Percentiles rank a stretch among this genome's conserved stretches.
These are phyloP conservation scores for Hygrophorus pudorinus DNA, from an alignment of 768 basidiomycete species.

Conservation along the genomic window DNA sequence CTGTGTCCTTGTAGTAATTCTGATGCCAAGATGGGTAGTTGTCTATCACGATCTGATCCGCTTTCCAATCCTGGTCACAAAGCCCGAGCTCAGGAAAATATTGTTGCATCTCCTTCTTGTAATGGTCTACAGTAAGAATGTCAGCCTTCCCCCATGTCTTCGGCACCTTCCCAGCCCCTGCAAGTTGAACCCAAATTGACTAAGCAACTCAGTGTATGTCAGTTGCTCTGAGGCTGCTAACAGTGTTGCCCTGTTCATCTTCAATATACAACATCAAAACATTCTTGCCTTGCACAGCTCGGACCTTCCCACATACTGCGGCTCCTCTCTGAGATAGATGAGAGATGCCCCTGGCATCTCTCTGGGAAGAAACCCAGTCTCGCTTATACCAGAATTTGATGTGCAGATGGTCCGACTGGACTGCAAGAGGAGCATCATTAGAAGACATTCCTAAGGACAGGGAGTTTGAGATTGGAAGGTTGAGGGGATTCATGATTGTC, in stretches of 20 bases:
- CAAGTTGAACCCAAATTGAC: neutral
- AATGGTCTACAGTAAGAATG: conserved; percentile 1
- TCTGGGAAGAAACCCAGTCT: neutral
- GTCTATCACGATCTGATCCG: conserved; percentile 9
- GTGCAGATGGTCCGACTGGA: neutral
- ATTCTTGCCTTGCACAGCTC: conserved; percentile 5
- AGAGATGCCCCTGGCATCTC: neutral
- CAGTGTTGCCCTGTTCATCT: conserved; percentile 6
- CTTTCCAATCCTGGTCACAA: conserved; percentile 16
- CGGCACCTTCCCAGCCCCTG: neutral
- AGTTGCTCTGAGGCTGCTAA: conserved; percentile 2
- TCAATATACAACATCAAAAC: too few species aligned
- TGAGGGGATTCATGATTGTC: neutral
- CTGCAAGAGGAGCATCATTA: neutral
- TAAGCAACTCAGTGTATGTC: neutral
- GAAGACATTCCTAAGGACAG: neutral
- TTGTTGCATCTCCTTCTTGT: conserved; percentile 8
- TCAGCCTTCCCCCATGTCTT: neutral
- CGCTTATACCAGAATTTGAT: neutral
- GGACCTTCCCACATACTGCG: neutral
- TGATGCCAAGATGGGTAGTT: conserved; percentile 14
- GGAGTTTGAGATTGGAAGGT: neutral
- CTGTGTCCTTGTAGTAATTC: too few species aligned
- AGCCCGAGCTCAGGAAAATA: conserved; percentile 11
- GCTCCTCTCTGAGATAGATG: neutral